phyloP scores from a whole-genome alignment of 1,284 basidiomycete species.

The Papiliotrema fonsecae region DNA sequence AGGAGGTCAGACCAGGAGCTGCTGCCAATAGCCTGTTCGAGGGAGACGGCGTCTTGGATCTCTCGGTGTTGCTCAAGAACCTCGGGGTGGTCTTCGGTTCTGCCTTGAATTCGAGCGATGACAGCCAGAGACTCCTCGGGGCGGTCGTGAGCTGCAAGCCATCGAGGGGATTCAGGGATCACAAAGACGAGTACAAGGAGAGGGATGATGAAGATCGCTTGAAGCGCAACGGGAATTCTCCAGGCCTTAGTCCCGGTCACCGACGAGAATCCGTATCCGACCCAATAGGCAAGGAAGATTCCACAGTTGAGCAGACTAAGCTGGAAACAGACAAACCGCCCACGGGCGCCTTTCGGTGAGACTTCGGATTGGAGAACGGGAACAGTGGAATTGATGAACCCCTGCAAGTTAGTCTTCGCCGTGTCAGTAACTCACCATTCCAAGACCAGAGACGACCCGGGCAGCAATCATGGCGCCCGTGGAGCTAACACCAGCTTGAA shows the following conservation, averaged over 20 bases:
- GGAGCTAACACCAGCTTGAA: conserved; percentile 30
- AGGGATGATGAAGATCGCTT: conserved; percentile 28
- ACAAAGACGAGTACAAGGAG: conserved; percentile 22
- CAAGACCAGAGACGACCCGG: conserved; percentile 22
- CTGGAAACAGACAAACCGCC: conserved; percentile 38
- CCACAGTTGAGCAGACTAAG: conserved; percentile 36
- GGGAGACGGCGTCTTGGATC: conserved; percentile 20
- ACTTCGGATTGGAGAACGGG: conserved; percentile 40
- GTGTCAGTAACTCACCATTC: conserved; percentile 11
- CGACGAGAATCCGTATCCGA: conserved; percentile 32
- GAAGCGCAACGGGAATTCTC: conserved; percentile 24
- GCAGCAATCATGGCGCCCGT: conserved; percentile 32
- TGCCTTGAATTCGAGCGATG: conserved; percentile 24
- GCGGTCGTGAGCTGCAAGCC: conserved; percentile 29
- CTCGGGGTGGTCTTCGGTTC: conserved; percentile 11
- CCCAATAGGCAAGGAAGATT: conserved; percentile 38
- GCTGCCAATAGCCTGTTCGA: conserved; percentile 25
- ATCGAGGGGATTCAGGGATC: conserved; percentile 38
- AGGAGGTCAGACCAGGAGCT: conserved; percentile 34
- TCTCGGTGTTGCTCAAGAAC: conserved; percentile 21
- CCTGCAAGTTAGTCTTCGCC: conserved; percentile 13
- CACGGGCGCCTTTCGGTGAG: conserved; percentile 33
- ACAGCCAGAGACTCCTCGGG: conserved; percentile 23
- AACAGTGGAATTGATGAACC: conserved; percentile 38
- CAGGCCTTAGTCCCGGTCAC: conserved; percentile 18